phyloP scores from a whole-genome alignment of 306 rosid genomes.

The Lathyrus tuberosus region DNA sequence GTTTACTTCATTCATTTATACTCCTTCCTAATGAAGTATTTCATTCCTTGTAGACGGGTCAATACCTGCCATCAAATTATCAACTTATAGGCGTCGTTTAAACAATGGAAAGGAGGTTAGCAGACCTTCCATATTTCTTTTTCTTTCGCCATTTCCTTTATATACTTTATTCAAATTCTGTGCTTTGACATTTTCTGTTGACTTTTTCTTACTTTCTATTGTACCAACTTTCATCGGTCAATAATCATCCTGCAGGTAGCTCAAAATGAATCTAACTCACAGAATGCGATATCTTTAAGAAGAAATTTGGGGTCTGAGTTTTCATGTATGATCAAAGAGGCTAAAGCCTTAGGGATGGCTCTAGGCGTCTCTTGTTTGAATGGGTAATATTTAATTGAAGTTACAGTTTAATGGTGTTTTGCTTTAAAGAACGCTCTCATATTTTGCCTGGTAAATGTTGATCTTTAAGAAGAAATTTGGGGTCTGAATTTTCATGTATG shows the following conservation, averaged over 20 bases:
- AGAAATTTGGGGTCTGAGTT: slow-evolving; percentile 83
- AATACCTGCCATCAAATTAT: slow-evolving; percentile 75
- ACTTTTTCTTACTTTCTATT: slow-evolving; percentile 20
- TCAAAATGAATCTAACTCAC: slow-evolving; percentile 46
- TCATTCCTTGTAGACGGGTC: slow-evolving; percentile 66
- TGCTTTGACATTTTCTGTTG: slow-evolving; percentile 5
- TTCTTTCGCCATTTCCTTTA: background rate
- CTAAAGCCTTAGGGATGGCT: slow-evolving; percentile 67
- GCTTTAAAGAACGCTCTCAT: slow-evolving; percentile 30
- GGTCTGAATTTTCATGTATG: slow-evolving; percentile 82
- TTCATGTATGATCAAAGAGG: slow-evolving; percentile 79
- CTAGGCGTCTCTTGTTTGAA: slow-evolving; percentile 77
- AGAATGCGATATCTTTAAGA: slow-evolving; percentile 50
- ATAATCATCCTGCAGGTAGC: slow-evolving; percentile 52
- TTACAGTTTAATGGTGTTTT: slow-evolving; percentile 19
- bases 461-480: slow-evolving; percentile 67
- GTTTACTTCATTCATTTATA: slow-evolving; percentile 20
- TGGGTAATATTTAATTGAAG: slow-evolving; percentile 54
- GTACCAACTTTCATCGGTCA: slow-evolving; percentile 21
- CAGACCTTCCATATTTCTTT: slow-evolving; percentile 21
- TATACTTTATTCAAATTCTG: slow-evolving; percentile 7
- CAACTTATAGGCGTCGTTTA: slow-evolving; percentile 80
- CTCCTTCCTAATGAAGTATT: slow-evolving; percentile 30
- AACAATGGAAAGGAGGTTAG: slow-evolving; percentile 64
- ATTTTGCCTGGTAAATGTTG: background rate